phyloP scores from a whole-genome alignment of 1,139 yeast species.

The Meyerozyma athensensis region DNA sequence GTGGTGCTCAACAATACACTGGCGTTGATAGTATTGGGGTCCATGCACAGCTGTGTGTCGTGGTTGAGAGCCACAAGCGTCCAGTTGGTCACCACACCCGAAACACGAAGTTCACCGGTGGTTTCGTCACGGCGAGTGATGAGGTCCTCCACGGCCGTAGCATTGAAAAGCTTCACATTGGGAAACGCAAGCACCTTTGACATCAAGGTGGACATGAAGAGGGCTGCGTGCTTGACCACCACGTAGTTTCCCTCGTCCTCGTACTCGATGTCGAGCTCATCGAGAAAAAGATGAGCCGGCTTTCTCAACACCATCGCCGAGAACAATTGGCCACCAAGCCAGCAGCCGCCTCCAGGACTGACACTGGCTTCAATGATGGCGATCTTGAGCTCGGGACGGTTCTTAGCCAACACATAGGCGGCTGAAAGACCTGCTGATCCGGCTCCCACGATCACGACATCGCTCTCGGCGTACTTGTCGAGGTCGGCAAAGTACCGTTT shows the following conservation, averaged over 20 bases:
- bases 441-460: conserved; percentile 72
- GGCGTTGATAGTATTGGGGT: conserved; percentile 75
- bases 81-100: conserved; percentile 85
- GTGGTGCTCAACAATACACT: conserved; percentile 69
- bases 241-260: conserved; percentile 81
- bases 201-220: conserved; percentile 67
- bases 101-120: conserved; percentile 57
- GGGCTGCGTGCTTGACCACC: conserved; percentile 77
- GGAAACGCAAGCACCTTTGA: conserved; percentile 70
- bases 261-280: conserved; percentile 59
- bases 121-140: conserved; percentile 61
- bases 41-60: conserved; percentile 78
- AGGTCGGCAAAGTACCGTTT: conserved; percentile 68
- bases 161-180: conserved; percentile 72
- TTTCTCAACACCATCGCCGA: conserved; percentile 77
- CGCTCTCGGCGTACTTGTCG: conserved; percentile 72
- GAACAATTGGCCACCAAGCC: conserved; percentile 78
- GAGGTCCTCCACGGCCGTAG: conserved; percentile 77
- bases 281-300: conserved; percentile 67
- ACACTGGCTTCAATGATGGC: conserved; percentile 74
- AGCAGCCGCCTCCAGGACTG: conserved; percentile 78
- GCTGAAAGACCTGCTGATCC: conserved; percentile 78
- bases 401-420: conserved; percentile 66
- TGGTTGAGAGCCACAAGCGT: conserved; percentile 74
- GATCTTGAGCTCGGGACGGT: conserved; percentile 72